A percentile compares a stretch with the other conserved stretches of the same genome.
Evolutionary conservation across 1,139 yeast genomes (phyloP).

Genomic region (Eremothecium sinecaudum): DNA sequence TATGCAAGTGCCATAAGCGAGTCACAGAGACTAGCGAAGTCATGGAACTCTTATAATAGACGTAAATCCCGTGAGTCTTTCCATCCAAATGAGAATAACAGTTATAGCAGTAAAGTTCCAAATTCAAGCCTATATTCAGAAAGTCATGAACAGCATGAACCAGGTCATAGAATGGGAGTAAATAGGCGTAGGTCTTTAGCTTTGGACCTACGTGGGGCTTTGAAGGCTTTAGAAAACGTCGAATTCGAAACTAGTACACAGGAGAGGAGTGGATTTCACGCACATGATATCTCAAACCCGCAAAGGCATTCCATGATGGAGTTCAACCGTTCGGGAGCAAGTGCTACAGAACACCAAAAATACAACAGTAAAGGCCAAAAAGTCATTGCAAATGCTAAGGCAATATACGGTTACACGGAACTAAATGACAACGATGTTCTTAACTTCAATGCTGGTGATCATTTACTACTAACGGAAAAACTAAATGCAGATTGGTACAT

Average conservation of each 20-base stretch:
- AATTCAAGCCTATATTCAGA: not conserved
- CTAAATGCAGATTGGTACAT: constrained; percentile 29
- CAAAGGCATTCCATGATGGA: not conserved
- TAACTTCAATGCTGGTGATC: constrained; percentile 26
- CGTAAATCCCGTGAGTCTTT: constrained; percentile 26
- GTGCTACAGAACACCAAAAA: constrained; percentile 18
- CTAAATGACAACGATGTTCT: constrained; percentile 25
- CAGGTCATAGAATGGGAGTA: not conserved
- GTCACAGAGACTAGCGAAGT: constrained; percentile 29
- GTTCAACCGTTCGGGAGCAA: constrained; percentile 11
- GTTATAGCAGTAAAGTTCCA: constrained; percentile 9
- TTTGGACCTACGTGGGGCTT: constrained; percentile 6
- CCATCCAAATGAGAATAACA: too few relatives aligned
- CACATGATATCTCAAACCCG: not conserved
- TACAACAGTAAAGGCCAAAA: constrained; percentile 6
- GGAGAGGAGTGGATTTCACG: not conserved
- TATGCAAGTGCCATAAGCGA: constrained; percentile 28
- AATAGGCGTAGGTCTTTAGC: constrained; percentile 12
- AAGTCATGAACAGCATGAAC: constrained; percentile 3
- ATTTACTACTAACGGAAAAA: constrained; percentile 24
- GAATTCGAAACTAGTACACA: constrained; percentile 2
- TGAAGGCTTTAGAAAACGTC: constrained; percentile 6
- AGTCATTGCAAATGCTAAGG: constrained; percentile 27
- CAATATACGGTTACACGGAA: constrained; percentile 24
- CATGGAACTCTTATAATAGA: constrained; percentile 30